Conservation (phyloP, 768 basidiomycete genomes). For the Pluteus cervinus region DNA sequence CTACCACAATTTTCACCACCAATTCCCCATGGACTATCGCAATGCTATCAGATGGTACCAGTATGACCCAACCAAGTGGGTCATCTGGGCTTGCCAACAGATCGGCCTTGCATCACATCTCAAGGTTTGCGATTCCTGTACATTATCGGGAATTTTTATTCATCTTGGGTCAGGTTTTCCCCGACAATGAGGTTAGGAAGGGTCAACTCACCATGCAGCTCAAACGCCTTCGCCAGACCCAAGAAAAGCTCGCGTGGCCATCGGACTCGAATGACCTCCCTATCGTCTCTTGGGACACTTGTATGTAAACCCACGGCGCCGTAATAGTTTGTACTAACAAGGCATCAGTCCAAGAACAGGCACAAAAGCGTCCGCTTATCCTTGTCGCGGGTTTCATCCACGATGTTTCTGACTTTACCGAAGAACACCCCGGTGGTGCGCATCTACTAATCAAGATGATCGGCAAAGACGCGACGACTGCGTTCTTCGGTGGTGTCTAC, state of each 20-base stretch:
- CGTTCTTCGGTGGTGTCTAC: conserved; percentile 91
- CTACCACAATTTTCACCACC: conserved; percentile 98
- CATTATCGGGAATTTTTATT: neutral
- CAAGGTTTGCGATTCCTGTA: conserved; percentile 32
- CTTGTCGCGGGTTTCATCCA: conserved; percentile 92
- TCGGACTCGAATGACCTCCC: conserved; percentile 68
- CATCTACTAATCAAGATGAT: conserved; percentile 80
- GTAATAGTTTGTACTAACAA: neutral
- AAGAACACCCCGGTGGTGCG: conserved; percentile 89
- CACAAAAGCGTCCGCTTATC: conserved; percentile 73
- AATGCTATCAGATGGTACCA: conserved; percentile 96
- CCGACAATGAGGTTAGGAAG: conserved; percentile 65
- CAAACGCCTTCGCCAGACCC: conserved; percentile 75
- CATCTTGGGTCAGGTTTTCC: conserved; percentile 31
- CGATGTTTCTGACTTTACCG: conserved; percentile 77
- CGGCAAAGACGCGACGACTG: conserved; percentile 87
- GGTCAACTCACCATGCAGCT: conserved; percentile 93
- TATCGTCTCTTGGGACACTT: conserved; percentile 83
- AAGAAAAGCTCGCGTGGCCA: conserved; percentile 78
- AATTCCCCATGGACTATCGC: conserved; percentile 96
- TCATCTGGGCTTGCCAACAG: conserved; percentile 58
- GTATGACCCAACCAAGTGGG: conserved; percentile 92
- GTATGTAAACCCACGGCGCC: conserved; percentile 32
- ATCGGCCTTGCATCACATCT: conserved; percentile 69
- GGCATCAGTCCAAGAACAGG: conserved; percentile 69